Evolutionary conservation across 495 filamentous ascomycete genomes (phyloP).

Genomic region (Extremus antarcticus): DNA sequence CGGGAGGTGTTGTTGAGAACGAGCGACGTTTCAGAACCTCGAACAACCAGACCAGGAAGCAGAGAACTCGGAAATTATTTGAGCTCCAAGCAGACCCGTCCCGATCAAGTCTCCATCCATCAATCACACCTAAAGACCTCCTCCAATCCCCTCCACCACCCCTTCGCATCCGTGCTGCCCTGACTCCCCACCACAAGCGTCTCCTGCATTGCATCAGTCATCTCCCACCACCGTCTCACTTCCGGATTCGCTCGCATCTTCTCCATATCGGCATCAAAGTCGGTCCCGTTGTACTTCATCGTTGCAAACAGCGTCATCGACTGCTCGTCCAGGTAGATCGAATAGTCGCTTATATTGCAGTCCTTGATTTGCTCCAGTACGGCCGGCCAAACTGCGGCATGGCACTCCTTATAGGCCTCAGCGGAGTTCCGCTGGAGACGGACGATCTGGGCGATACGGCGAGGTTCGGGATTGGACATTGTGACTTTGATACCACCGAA

Average conservation of each 20-base stretch:
- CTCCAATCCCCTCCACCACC: constrained; percentile 62
- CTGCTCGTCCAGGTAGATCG: constrained; percentile 57
- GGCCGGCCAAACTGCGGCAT: constrained; percentile 63
- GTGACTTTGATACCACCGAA: background rate
- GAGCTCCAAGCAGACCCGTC: background rate
- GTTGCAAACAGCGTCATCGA: constrained; percentile 54
- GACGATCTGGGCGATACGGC: constrained; percentile 46
- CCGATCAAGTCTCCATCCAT: background rate
- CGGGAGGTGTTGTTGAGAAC: too few species aligned
- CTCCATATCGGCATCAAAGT: constrained; percentile 62
- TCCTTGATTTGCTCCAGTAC: constrained; percentile 61
- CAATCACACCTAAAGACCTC: constrained; percentile 46
- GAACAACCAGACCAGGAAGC: too few species aligned
- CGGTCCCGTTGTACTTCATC: constrained; percentile 63
- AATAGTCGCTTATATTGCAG: constrained; percentile 63
- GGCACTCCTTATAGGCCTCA: constrained; percentile 58
- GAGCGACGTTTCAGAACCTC: too few species aligned
- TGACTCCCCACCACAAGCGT: constrained; percentile 51
- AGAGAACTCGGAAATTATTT: background rate
- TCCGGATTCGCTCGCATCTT: constrained; percentile 57
- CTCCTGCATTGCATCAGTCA: constrained; percentile 64
- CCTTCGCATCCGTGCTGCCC: constrained; percentile 49
- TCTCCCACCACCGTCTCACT: constrained; percentile 66
- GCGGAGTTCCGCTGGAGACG: constrained; percentile 55
- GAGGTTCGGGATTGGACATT: background rate